Conservation (phyloP, 176 grass and related monocot species). For the Musa itinerans region DNA sequence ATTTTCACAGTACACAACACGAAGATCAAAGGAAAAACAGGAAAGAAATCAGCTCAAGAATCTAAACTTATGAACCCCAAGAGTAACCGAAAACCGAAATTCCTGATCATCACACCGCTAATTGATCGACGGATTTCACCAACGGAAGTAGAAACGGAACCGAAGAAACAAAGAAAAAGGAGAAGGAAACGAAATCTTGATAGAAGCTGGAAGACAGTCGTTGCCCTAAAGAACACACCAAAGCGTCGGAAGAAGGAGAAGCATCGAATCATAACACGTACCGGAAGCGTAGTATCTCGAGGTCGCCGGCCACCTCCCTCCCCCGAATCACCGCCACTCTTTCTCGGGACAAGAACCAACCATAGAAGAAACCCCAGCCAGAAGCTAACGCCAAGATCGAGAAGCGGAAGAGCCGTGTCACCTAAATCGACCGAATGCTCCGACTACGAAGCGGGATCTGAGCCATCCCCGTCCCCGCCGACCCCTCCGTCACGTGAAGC, state of each 20-base stretch:
- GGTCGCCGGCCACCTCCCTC: not conserved
- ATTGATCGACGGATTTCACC: not conserved
- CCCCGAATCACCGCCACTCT: not conserved
- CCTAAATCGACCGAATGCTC: not conserved
- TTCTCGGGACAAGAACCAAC: not conserved
- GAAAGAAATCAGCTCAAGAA: not conserved
- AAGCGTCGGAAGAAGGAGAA: not conserved
- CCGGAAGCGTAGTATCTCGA: not conserved
- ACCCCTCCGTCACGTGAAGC: not conserved
- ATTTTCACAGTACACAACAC: not conserved
- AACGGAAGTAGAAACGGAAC: not conserved
- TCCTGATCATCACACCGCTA: not conserved
- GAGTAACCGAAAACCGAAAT: not conserved
- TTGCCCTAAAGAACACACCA: not conserved
- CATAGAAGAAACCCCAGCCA: not conserved
- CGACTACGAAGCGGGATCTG: slow-evolving; percentile 3
- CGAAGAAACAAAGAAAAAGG: not conserved
- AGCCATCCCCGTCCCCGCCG: not conserved
- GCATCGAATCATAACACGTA: not conserved
- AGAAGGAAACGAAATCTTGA: not conserved
- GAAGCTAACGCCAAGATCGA: not conserved
- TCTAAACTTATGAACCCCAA: not conserved
- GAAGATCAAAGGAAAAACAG: not conserved
- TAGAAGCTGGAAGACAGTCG: not conserved
- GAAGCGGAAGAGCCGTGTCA: not conserved